phyloP scores from a whole-genome alignment of 768 basidiomycete genomes.

The Rhodotorula graminis region DNA sequence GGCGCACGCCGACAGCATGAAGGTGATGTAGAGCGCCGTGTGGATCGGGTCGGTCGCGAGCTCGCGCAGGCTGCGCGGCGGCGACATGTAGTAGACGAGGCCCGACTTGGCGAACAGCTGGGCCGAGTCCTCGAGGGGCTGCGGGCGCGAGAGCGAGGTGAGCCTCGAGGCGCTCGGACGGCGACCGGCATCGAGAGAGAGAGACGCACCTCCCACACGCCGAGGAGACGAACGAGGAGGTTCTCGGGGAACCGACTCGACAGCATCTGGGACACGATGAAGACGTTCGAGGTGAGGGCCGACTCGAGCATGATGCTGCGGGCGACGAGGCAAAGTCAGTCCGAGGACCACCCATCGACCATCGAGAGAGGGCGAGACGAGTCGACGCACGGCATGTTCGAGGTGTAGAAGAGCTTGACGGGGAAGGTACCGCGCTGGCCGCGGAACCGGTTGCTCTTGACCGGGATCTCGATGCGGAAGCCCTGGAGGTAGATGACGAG shows the following conservation, averaged over 20 bases:
- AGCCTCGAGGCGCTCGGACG: not conserved
- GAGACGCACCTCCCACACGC: slow-evolving; percentile 87
- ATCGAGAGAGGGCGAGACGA: not conserved
- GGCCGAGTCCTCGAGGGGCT: slow-evolving; percentile 90
- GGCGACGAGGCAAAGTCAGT: too few species aligned
- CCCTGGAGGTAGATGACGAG: slow-evolving; percentile 97
- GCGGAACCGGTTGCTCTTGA: slow-evolving; percentile 91
- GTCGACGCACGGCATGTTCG: slow-evolving; percentile 74
- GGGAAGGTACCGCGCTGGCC: slow-evolving; percentile 96
- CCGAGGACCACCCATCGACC: too few species aligned
- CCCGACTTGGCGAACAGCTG: slow-evolving; percentile 86
- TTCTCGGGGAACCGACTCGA: slow-evolving; percentile 84
- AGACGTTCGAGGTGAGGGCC: slow-evolving; percentile 87
- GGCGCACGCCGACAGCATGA: slow-evolving; percentile 90
- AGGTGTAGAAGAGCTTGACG: slow-evolving; percentile 97
- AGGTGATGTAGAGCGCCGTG: slow-evolving; percentile 79
- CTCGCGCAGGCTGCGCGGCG: slow-evolving; percentile 86
- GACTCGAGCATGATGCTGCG: slow-evolving; percentile 84
- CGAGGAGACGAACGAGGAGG: slow-evolving; percentile 79
- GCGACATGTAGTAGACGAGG: slow-evolving; percentile 95
- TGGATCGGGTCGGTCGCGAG: slow-evolving; percentile 90
- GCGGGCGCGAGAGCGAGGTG: slow-evolving; percentile 4
- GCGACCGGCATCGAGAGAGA: too few species aligned
- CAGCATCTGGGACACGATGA: slow-evolving; percentile 95
- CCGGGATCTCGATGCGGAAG: slow-evolving; percentile 96